Base-by-base conservation (phyloP, 2,329 filamentous ascomycete species). In the Fusarium ramigenum region DNA sequence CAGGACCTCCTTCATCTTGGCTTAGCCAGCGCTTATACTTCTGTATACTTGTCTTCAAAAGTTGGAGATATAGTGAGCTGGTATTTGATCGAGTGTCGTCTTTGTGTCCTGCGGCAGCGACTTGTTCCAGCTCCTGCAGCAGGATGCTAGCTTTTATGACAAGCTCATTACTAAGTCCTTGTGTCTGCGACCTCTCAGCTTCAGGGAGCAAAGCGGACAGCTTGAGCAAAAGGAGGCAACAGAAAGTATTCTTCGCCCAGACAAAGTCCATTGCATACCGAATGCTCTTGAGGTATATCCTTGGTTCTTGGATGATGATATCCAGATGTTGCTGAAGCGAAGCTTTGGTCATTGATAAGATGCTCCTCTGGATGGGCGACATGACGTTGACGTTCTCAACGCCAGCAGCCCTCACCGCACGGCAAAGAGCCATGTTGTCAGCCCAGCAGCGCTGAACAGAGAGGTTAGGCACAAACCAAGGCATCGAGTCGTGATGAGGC, bases 191-290 rank as follows among this genome's bases (percentile, higher is more conserved):
- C 12, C 16, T 36, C 1, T 39, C 36, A 0, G 16, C 3, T 0
- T 53, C 59, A 0, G 65, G 52, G 2, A 69, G 36, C 3, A 69
- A n/a, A 18, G 46, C 66, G 0, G 50, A 70, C 6, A 69, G 1
- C 7, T 69, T 70, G 4, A 69, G 66, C 0, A 69, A n/a, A 18
- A 69, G 66, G 0, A 70, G 8, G 9, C 66, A 69, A 1, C 66
- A 69, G 6, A 69, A 69, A 0, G 66, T 69, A 2, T 69, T 69
- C 2, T 70, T 70, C 0, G 66, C 66, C 66, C 65, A 69, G 2
- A 69, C 66, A 36, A 69, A 69, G 23, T 69, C 66, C 66, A 70
- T 70, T 4, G 66, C 66, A 36, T 69, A 69, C 2, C 59, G 59
- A 1, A 52, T 58, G 5, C 66, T 70, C 14, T 53, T 52, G 7